A percentile compares a stretch with the other conserved stretches of the same genome.
Evolutionary conservation across 768 basidiomycete genomes (phyloP).

Genomic region (Amanita pallidorosea): DNA sequence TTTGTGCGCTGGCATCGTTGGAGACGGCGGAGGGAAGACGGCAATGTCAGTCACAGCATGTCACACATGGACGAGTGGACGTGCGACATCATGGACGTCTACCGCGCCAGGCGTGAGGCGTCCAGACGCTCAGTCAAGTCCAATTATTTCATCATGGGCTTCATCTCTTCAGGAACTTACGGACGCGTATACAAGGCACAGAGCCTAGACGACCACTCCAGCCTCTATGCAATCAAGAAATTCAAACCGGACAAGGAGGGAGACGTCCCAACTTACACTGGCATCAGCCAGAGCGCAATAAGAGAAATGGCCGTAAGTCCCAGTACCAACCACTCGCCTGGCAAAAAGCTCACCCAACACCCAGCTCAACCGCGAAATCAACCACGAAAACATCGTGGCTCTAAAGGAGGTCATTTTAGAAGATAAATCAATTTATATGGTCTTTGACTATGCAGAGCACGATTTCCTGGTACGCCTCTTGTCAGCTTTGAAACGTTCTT

Average conservation of each 20-base stretch:
- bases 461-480: conserved; percentile 77
- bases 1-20: conserved; percentile 18
- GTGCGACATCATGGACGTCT: conserved; percentile 75
- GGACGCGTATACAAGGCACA: conserved; percentile 98
- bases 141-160: conserved; percentile 89
- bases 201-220: conserved; percentile 54
- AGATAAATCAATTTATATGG: conserved; percentile 99
- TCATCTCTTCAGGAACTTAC: conserved; percentile 97
- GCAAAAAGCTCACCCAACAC: neutral
- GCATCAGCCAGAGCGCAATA: conserved; percentile 95
- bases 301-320: conserved; percentile 79
- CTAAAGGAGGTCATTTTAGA: conserved; percentile 93
- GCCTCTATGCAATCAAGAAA: conserved; percentile 92
- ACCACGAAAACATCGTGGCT: conserved; percentile 84
- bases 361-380: conserved; percentile 84
- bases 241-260: conserved; percentile 99
- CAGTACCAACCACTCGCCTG: neutral
- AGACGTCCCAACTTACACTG: conserved; percentile 90
- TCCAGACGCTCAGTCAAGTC: conserved; percentile 57
- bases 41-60: neutral
- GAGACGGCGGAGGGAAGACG: neutral
- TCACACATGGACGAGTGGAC: conserved; percentile 23
- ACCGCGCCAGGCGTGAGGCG: conserved; percentile 70
- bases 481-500: neutral
- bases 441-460: conserved; percentile 98